Percentiles rank a stretch among this genome's conserved stretches.
phyloP scores from a whole-genome alignment of 2,329 filamentous ascomycete genomes.

The Aspergillus sergii region DNA sequence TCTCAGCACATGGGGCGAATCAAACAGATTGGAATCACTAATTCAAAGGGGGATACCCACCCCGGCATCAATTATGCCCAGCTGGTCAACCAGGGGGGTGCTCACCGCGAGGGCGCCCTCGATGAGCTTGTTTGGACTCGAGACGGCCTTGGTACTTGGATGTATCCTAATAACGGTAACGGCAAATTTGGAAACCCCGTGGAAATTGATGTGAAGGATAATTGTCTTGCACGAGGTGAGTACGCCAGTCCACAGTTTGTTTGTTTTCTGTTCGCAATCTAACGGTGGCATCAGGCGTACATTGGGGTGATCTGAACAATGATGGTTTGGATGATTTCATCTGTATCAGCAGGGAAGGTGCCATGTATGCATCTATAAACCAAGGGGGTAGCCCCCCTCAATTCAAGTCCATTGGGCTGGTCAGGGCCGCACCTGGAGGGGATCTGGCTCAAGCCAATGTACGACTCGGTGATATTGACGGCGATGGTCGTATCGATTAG shows the following conservation, averaged over 20 bases:
- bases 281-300: too few relatives aligned
- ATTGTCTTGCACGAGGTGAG: not conserved
- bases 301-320: not conserved
- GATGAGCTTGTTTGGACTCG: slow-evolving; percentile 5
- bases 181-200: not conserved
- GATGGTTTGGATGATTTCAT: not conserved
- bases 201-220: not conserved
- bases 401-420: not conserved
- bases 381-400: not conserved
- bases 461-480: not conserved
- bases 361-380: not conserved
- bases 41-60: not conserved
- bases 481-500: not conserved
- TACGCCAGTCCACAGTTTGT: too few relatives aligned
- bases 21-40: not conserved
- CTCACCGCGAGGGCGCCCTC: not conserved
- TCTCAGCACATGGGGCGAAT: not conserved
- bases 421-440: not conserved
- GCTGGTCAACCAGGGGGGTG: not conserved
- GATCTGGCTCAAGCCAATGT: not conserved
- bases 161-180: not conserved
- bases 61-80: not conserved
- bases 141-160: not conserved
- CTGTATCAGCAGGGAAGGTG: not conserved
- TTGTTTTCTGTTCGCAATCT: too few relatives aligned